These are phyloP conservation scores for Pluteus cervinus DNA, from an alignment of 768 basidiomycete species.

Conservation along the genomic window DNA sequence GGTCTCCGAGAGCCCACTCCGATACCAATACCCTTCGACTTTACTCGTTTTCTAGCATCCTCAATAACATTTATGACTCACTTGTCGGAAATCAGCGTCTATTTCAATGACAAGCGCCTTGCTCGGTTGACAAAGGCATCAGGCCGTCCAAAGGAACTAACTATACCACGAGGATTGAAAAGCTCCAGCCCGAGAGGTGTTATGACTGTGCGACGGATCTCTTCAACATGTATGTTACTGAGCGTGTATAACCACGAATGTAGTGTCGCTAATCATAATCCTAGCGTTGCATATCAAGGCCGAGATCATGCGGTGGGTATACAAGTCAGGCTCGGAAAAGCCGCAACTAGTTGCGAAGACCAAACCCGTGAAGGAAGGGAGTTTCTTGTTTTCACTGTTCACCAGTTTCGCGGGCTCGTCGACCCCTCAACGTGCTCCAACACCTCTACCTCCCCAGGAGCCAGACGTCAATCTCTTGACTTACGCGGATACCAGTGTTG, in stretches of 20 bases:
- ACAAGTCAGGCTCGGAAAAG: slow-evolving; percentile 59
- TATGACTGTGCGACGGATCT: slow-evolving; percentile 67
- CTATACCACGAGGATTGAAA: slow-evolving; percentile 52
- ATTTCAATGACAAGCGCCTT: slow-evolving; percentile 73
- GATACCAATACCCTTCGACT: slow-evolving; percentile 79
- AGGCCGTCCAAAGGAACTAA: slow-evolving; percentile 43
- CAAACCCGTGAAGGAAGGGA: slow-evolving; percentile 19
- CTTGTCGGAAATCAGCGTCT: slow-evolving; percentile 72
- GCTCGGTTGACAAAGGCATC: slow-evolving; percentile 59
- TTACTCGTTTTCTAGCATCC: slow-evolving; percentile 84
- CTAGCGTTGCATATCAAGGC: slow-evolving; percentile 74
- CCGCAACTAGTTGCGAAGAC: slow-evolving; percentile 25
- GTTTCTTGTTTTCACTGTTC: slow-evolving; percentile 48
- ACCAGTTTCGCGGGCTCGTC: slow-evolving; percentile 28
- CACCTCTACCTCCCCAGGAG: slow-evolving; percentile 23
- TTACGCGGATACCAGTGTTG: slow-evolving; percentile 47
- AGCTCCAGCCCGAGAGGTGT: slow-evolving; percentile 47
- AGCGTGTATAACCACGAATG: not conserved
- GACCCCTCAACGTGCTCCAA: slow-evolving; percentile 30
- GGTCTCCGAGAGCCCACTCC: slow-evolving; percentile 72
- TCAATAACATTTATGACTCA: slow-evolving; percentile 91
- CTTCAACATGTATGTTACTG: slow-evolving; percentile 49
- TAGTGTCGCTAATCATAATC: slow-evolving; percentile 3
- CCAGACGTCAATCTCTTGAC: slow-evolving; percentile 31
- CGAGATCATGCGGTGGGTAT: slow-evolving; percentile 76